A percentile compares a stretch with the other conserved stretches of the same genome.
These are phyloP conservation scores for Dictyostelium firmibasis DNA, from an alignment of 78 protist species.

Conservation along the genomic window DNA sequence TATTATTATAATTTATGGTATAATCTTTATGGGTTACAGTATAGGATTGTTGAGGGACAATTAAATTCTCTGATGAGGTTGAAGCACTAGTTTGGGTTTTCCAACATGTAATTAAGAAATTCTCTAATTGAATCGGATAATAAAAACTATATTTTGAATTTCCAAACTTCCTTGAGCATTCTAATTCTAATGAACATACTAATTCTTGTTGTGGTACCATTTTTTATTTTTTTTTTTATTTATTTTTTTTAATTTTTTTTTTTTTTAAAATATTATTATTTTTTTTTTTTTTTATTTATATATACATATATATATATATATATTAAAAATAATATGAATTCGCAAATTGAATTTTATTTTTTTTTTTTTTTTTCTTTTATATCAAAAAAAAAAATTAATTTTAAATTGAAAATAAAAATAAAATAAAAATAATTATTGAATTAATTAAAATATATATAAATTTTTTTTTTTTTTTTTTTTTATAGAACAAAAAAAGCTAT, in stretches of 20 bases:
- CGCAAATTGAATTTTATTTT: background rate
- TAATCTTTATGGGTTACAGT: background rate
- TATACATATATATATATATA: no score
- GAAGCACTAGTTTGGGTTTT: slow-evolving; percentile 17
- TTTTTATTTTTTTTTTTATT: background rate
- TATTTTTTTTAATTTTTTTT: background rate
- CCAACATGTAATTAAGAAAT: slow-evolving; percentile 58
- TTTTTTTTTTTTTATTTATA: no score
- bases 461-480: no score
- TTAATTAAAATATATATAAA: no score
- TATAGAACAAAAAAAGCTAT: no score
- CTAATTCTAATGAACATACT: slow-evolving; percentile 41
- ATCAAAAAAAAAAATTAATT: no score
- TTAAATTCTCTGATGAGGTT: background rate
- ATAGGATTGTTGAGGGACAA: background rate
- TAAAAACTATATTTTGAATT: slow-evolving; percentile 25
- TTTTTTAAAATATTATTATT: no score
- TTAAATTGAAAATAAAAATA: background rate
- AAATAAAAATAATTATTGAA: background rate
- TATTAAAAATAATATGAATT: no score
- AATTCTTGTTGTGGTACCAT: slow-evolving; percentile 72
- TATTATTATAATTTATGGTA: background rate
- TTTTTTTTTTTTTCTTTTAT: background rate
- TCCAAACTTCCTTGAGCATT: slow-evolving; percentile 51
- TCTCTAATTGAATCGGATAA: slow-evolving; percentile 53